Base-by-base conservation (phyloP, 2,329 filamentous ascomycete genomes). In the Nemania diffusa region DNA sequence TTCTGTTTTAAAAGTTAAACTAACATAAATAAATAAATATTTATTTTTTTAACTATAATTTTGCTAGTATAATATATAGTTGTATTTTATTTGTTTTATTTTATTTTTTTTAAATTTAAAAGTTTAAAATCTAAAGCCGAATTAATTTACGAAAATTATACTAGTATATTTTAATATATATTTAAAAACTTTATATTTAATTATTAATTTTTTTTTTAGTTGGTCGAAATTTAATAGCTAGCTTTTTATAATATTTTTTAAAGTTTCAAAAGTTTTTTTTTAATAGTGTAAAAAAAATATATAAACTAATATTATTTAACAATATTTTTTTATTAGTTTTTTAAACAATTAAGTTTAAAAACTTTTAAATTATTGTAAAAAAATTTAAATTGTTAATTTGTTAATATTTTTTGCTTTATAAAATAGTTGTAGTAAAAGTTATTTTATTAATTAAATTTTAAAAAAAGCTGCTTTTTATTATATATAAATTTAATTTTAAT, bases 191-290 rank as follows among this genome's bases (percentile, higher is more conserved):
- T 42, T 57, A 27, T 17, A 7, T 44, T 57, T 44, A 24, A 9
- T 57, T 44, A 7, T 20, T 57, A 7, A 57, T 57, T 55, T 55
- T 55, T 22, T 37, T 37, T 22, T 24, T 55, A 22, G 51, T 17
- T 55, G 37, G 17, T 24, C 24, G 24, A 6, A 55, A 55, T 55
- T 37, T 37, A 37, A 55, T 52, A 32, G 17, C 17, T n/a, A 52
- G 50, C 20, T 52, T 52, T 52, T 52, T 52, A 32, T 15, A n/a
- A 9, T 29, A 29, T 24, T 55, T 55, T 40, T 40, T 37, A 37
- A 11, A 24, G 13, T 8, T 55, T 22, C 24, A 40, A 22, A 55
- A 55, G 9, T 9, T 55, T 55, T 55, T 24, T 13, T 37, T 55
- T 37, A 40, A 9, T 13, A 8, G 6, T 37, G 13, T 8, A 55